Conservation (phyloP, 306 rosid species). For the Prunus salicina region DNA sequence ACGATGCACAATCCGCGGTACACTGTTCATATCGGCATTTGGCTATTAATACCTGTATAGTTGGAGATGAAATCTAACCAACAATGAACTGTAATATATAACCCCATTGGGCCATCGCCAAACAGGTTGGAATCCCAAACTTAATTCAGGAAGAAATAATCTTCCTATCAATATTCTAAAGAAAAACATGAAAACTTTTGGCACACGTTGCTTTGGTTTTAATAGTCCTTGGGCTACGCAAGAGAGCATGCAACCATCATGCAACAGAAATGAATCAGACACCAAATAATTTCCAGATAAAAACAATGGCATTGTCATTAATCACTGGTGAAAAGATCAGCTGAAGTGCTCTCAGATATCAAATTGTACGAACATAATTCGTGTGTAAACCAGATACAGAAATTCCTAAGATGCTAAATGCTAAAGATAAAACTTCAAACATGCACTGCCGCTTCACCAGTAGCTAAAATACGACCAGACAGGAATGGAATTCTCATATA, state of each 20-base stretch:
- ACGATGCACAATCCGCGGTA: no score
- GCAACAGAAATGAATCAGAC: constrained; percentile 11
- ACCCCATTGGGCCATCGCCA: no score
- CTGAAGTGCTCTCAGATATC: constrained; percentile 13
- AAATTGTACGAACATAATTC: constrained; percentile 24
- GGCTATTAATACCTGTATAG: no score
- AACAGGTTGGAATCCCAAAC: no score
- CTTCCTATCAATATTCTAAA: neutral
- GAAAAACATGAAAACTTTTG: neutral
- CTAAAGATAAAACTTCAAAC: constrained; percentile 22
- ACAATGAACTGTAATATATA: no score
- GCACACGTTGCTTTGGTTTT: neutral
- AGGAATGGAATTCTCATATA: constrained; percentile 37
- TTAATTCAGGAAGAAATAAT: no score
- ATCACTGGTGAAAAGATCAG: neutral
- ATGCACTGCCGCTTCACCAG: constrained; percentile 24
- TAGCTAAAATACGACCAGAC: neutral
- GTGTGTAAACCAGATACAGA: constrained; percentile 24
- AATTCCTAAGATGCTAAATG: constrained; percentile 16
- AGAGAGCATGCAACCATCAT: neutral
- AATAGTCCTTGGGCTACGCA: neutral
- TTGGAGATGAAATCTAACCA: no score
- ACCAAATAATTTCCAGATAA: constrained; percentile 1
- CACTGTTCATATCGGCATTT: no score
- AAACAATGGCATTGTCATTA: constrained; percentile 13